These are phyloP conservation scores for Trichoderma simmonsii DNA, from an alignment of 2,329 filamentous ascomycete species.

Conservation along the genomic window DNA sequence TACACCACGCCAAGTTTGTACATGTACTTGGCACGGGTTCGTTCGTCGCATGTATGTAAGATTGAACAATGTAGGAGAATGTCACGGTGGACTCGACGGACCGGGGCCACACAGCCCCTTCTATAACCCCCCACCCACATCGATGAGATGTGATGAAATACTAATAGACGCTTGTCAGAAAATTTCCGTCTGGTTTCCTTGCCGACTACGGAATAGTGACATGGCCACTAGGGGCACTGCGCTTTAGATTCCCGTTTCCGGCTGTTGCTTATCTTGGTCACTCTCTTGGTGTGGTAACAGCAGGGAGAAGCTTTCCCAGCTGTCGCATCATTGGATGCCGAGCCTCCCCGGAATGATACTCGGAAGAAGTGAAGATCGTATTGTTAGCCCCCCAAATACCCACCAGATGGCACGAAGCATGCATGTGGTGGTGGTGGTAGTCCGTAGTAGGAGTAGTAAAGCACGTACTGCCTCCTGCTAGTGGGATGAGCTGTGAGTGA, in stretches of 20 bases:
- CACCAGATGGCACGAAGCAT: background rate
- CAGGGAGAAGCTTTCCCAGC: background rate
- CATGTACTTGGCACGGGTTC: slow-evolving; percentile 4
- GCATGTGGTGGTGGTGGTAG: background rate
- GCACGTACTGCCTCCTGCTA: background rate
- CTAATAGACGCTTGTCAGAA: slow-evolving; percentile 17
- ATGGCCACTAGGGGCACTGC: slow-evolving; percentile 7
- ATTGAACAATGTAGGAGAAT: slow-evolving; percentile 16
- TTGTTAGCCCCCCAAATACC: background rate
- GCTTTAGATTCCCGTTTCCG: slow-evolving; percentile 16
- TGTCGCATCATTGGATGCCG: slow-evolving; percentile 3
- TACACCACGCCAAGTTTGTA: background rate
- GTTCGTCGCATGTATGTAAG: slow-evolving; percentile 17
- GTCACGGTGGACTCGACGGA: slow-evolving; percentile 5
- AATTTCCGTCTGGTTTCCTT: slow-evolving; percentile 19
- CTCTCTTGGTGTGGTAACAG: background rate
- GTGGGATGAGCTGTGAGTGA: background rate
- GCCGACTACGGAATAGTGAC: slow-evolving; percentile 7
- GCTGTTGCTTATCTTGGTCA: slow-evolving; percentile 13
- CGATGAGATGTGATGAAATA: slow-evolving; percentile 17
- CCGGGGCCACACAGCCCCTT: slow-evolving; percentile 8
- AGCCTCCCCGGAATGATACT: slow-evolving; percentile 11
- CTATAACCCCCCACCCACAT: background rate
- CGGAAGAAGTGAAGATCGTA: slow-evolving; percentile 9
- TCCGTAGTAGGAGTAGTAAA: background rate